Evolutionary conservation across 768 basidiomycete species (phyloP), one percentile per base, ranked within the genome.

Genomic region (Suillus fuscotomentosus): DNA sequence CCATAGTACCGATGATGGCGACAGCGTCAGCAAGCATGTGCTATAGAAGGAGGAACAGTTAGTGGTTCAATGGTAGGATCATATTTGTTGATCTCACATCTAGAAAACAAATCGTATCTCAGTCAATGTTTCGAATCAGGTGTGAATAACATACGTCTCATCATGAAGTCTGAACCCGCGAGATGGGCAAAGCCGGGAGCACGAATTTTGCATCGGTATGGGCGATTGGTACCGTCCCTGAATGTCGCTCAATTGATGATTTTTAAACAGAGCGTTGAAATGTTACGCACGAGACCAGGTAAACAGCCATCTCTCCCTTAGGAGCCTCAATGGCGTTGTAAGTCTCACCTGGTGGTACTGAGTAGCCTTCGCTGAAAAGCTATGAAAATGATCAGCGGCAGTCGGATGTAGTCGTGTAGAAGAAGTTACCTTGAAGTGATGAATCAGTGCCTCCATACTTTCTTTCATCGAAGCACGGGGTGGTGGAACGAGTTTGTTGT

Each of bases 391-490:
- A 48, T 73, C 1, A 68, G 57, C 24, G 45, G 24, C 20, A 22
- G 5, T 11, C 11, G 13, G 41, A 20, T 50, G 22, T 14, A 17
- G 42, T 31, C 15, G 27, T 24, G 24, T n/a, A 1, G 43, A 2
- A 31, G 53, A 15, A 54, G 60, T 17, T 65, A 86, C 93, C 83
- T 99, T 99, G 84, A 99, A 98, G 81, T 99, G 97, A 75, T 99
- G 97, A 70, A 99, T 98, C 63, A 98, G 84, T 7, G 91, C 88
- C 79, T 98, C 96, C 95, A 98, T 98, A 78, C 89, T 94, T 82
- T 99, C 97, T 80, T 99, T 99, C 97, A 99, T 99, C 63, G 90
- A 89, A 0, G 97, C 96, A 63, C 97, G 89, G 15, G 97, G 95
- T 36, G 97, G 97, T 27, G 97, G 95, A 1, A 92, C 92, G 64